Conservation (phyloP, 1,284 basidiomycete genomes). For the Leccinum colubrinum region DNA sequence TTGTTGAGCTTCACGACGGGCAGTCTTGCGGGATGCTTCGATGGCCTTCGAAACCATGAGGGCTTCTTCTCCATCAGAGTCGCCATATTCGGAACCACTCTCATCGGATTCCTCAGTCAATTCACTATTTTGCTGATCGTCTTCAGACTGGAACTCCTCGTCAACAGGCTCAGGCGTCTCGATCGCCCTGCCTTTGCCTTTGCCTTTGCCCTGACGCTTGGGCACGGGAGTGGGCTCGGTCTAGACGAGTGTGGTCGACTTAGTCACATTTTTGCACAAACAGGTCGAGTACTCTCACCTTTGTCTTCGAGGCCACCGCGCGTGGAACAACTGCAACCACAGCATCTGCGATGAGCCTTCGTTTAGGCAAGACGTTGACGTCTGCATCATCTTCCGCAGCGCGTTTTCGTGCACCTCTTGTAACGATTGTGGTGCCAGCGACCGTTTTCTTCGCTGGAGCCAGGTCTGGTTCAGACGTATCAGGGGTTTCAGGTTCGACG, state of each 20-base stretch:
- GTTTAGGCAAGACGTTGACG: slow-evolving; percentile 36
- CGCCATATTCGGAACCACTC: slow-evolving; percentile 59
- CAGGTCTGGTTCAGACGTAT: slow-evolving; percentile 40
- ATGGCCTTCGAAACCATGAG: slow-evolving; percentile 59
- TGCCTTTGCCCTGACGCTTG: slow-evolving; percentile 37
- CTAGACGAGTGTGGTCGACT: slow-evolving; percentile 16
- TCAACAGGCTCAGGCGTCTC: slow-evolving; percentile 30
- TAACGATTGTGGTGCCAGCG: slow-evolving; percentile 1
- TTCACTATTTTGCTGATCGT: slow-evolving; percentile 41
- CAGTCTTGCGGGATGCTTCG: slow-evolving; percentile 48
- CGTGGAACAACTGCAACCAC: slow-evolving; percentile 50
- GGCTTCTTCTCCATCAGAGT: slow-evolving; percentile 41
- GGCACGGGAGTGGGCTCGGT: background rate
- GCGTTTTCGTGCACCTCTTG: slow-evolving; percentile 31
- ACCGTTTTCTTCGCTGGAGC: slow-evolving; percentile 7
- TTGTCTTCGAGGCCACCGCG: slow-evolving; percentile 28
- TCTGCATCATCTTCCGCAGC: slow-evolving; percentile 30
- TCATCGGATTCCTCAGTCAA: slow-evolving; percentile 48
- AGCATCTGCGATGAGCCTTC: slow-evolving; percentile 38
- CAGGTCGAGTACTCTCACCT: slow-evolving; percentile 31
- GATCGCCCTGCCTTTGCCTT: slow-evolving; percentile 30
- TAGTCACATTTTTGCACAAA: slow-evolving; percentile 6
- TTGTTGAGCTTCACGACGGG: slow-evolving; percentile 35
- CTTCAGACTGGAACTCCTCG: slow-evolving; percentile 35
- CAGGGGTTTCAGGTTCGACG: slow-evolving; percentile 38